These are phyloP conservation scores for Nicotiana tabacum DNA, from an alignment of 257 asterid genomes.

Conservation along the genomic window DNA sequence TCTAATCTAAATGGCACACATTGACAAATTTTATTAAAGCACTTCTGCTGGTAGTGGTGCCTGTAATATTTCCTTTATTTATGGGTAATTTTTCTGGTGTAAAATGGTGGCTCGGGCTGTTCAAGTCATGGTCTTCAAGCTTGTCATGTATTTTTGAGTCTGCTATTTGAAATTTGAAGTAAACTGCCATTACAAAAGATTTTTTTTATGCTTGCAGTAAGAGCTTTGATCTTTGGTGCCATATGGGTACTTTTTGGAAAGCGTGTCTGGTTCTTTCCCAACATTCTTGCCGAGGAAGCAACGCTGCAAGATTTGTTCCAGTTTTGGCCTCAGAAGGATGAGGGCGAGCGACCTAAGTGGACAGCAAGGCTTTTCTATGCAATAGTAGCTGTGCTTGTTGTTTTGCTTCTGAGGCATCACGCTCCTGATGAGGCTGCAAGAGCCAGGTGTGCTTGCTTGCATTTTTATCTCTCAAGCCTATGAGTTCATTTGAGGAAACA, in stretches of 20 bases:
- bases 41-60: background rate
- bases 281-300: slow-evolving; percentile 98
- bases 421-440: slow-evolving; percentile 99
- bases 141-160: slow-evolving; percentile 8
- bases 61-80: background rate
- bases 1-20: background rate
- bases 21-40: background rate
- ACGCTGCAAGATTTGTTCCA: slow-evolving; percentile 92
- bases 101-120: background rate
- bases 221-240: slow-evolving; percentile 77
- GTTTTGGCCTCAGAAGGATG: slow-evolving; percentile 98
- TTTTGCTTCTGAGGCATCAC: slow-evolving; percentile 85
- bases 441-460: slow-evolving; percentile 60
- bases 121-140: background rate
- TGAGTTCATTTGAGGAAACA: background rate
- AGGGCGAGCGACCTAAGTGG: slow-evolving; percentile 90
- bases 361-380: slow-evolving; percentile 86
- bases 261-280: slow-evolving; percentile 97
- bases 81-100: background rate
- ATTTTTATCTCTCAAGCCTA: background rate
- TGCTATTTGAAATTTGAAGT: background rate
- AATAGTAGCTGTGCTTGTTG: slow-evolving; percentile 51
- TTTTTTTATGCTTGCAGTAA: slow-evolving; percentile 41
- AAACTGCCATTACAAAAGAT: background rate
- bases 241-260: slow-evolving; percentile 77